Evolutionary conservation across 2,329 filamentous ascomycete genomes (phyloP), one percentile per base, ranked within the genome.

Genomic region (Fusarium dimerum): DNA sequence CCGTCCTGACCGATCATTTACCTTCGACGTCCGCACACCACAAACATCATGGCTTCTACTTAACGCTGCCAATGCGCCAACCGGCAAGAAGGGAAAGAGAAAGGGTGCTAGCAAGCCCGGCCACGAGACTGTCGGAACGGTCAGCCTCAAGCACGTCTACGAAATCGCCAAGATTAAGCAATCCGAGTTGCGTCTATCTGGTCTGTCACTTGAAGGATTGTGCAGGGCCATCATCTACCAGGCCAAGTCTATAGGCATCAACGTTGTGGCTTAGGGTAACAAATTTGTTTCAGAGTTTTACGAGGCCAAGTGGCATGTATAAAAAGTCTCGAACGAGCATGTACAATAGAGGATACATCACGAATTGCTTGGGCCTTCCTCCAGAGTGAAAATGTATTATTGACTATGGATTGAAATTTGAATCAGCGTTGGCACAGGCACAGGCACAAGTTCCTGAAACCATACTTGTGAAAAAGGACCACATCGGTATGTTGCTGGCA

Each of bases 111-210:
- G 79, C 66, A 88, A 85, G 50, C 88, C 90, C 1, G 89, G 87
- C 1, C 80, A 87, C 55, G 90, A 96, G 62, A 84, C 78, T 8
- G 84, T 96, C n/a, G 94, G 93, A 52, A 88, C 84, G 4, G 82
- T 99, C 50, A 94, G 88, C 66, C 76, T 99, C 67, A 99, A 99
- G 79, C 94, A 99, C 75, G 79, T 99, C 18, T 97, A 92, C 75
- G 93, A 97, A 77, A 97, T 99, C 73, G 94, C 94, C 60, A 92
- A 90, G 80, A 95, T 99, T 68, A 99, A 99, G 82, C 88, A 90
- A 62, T 78, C 81, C 48, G 90, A 94, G 73, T 76, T 86, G 56
- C 81, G 90, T 52, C 73, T 93, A 56, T 90, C 88, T 2, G 89
- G 88, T 2, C 69, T 90, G 64, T 80, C 83, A 44, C 72, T 92